Percentiles rank a stretch among this genome's conserved stretches.
These are phyloP conservation scores for Polychytrium aggregatum DNA, from an alignment of 192 early-diverging fungal genomes.

Conservation along the genomic window DNA sequence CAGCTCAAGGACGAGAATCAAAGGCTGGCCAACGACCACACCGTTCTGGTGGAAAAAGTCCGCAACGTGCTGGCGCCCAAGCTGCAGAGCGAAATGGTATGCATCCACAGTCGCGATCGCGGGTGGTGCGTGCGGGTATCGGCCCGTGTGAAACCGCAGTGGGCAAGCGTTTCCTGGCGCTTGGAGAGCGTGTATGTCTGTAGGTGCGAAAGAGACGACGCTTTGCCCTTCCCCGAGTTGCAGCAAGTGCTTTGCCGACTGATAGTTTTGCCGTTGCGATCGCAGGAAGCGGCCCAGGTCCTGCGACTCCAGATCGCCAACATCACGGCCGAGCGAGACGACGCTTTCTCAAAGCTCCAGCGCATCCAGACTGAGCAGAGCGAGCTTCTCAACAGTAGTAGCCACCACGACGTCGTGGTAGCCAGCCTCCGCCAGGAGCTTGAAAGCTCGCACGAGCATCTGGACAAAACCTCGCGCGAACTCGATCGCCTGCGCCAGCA, in stretches of 20 bases:
- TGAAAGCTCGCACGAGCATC: conserved; percentile 22
- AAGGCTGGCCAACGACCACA: conserved; percentile 44
- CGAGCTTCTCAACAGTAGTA: not conserved
- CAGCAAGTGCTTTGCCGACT: too few relatives aligned
- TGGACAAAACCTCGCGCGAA: conserved; percentile 32
- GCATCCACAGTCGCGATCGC: not conserved
- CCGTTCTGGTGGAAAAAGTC: conserved; percentile 62
- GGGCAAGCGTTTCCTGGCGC: not conserved
- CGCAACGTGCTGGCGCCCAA: conserved; percentile 67
- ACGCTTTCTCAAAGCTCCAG: conserved; percentile 9
- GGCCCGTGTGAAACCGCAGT: not conserved
- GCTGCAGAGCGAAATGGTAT: conserved; percentile 68
- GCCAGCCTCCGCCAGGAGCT: conserved; percentile 18
- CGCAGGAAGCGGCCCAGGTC: conserved; percentile 11
- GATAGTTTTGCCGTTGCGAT: too few relatives aligned
- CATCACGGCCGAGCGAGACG: conserved; percentile 1
- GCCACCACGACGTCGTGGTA: not conserved
- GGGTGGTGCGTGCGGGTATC: not conserved
- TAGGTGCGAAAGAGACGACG: too few relatives aligned
- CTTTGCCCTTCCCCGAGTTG: too few relatives aligned
- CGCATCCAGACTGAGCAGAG: conserved; percentile 8
- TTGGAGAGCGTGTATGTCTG: not conserved
- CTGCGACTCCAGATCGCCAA: conserved; percentile 9
- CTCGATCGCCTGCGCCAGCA: conserved; percentile 46
- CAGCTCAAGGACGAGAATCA: conserved; percentile 39